These are phyloP conservation scores for Penicillium brasilianum DNA, from an alignment of 2,329 filamentous ascomycete species.

Conservation along the genomic window DNA sequence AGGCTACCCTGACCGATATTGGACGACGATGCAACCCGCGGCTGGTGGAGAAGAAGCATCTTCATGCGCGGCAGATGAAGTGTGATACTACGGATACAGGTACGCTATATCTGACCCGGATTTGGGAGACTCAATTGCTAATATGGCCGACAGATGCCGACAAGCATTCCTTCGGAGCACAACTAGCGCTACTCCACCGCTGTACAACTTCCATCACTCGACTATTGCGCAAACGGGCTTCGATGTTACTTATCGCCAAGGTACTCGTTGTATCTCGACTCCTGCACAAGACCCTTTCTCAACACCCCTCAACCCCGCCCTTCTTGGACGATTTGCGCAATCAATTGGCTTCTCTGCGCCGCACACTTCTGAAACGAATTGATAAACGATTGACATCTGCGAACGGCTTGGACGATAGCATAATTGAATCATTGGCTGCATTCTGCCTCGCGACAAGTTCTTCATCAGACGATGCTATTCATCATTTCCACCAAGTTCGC, in stretches of 20 bases:
- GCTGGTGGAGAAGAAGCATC: slow-evolving; percentile 69
- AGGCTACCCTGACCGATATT: slow-evolving; percentile 72
- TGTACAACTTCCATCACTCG: slow-evolving; percentile 60
- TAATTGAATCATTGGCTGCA: slow-evolving; percentile 77
- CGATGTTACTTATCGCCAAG: slow-evolving; percentile 66
- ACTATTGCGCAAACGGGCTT: slow-evolving; percentile 57
- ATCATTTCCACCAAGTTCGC: slow-evolving; percentile 77
- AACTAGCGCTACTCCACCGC: slow-evolving; percentile 63
- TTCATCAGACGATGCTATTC: slow-evolving; percentile 76
- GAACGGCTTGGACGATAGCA: slow-evolving; percentile 51
- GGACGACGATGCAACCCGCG: slow-evolving; percentile 77
- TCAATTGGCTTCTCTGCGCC: slow-evolving; percentile 65
- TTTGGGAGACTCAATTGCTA: slow-evolving; percentile 18
- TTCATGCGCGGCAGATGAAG: slow-evolving; percentile 60
- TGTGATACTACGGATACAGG: slow-evolving; percentile 39
- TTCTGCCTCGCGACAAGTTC: slow-evolving; percentile 82
- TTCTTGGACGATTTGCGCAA: slow-evolving; percentile 68
- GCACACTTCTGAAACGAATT: slow-evolving; percentile 68
- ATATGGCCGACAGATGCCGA: slow-evolving; percentile 42
- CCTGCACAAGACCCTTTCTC: slow-evolving; percentile 73
- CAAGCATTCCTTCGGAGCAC: slow-evolving; percentile 58
- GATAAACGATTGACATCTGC: slow-evolving; percentile 59
- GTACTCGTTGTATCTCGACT: slow-evolving; percentile 76
- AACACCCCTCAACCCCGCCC: slow-evolving; percentile 52
- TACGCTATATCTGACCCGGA: slow-evolving; percentile 20